Conservation (phyloP, 352 stramenopile genomes). For the Globisporangium radiosum region DNA sequence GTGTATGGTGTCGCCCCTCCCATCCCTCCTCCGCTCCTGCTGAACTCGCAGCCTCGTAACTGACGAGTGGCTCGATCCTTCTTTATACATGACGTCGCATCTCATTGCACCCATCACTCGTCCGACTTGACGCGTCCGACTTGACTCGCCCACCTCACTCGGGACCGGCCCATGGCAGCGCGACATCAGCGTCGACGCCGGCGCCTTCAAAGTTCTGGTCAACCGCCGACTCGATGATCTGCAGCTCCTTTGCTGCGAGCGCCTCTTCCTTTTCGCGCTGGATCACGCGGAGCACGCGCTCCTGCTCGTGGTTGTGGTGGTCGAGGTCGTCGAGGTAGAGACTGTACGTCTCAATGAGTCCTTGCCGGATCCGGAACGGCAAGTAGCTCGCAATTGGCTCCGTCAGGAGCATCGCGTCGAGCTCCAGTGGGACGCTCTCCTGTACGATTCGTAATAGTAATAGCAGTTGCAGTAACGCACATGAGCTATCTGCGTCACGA, state of each 20-base stretch:
- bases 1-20: too few species aligned
- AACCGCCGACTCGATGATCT: constrained; percentile 5
- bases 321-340: constrained; percentile 82
- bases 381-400: constrained; percentile 77
- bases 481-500: too few species aligned
- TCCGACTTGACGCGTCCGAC: too few species aligned
- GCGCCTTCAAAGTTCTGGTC: constrained; percentile 1
- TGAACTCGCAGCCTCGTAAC: too few species aligned
- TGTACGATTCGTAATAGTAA: constrained; percentile 9
- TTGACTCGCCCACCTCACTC: background rate
- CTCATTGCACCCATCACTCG: too few species aligned
- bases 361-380: constrained; percentile 80
- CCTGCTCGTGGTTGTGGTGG: constrained; percentile 77
- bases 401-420: constrained; percentile 80
- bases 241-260: constrained; percentile 14
- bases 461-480: too few species aligned
- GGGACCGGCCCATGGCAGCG: background rate
- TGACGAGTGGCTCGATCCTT: too few species aligned
- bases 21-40: too few species aligned
- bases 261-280: constrained; percentile 42
- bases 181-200: background rate
- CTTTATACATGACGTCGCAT: too few species aligned
- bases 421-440: constrained; percentile 80
- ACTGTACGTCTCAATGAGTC: constrained; percentile 86
- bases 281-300: constrained; percentile 76